A percentile compares a stretch with the other conserved stretches of the same genome.
Evolutionary conservation across 768 basidiomycete species (phyloP).

Genomic region (Rhodotorula sphaerocarpa): DNA sequence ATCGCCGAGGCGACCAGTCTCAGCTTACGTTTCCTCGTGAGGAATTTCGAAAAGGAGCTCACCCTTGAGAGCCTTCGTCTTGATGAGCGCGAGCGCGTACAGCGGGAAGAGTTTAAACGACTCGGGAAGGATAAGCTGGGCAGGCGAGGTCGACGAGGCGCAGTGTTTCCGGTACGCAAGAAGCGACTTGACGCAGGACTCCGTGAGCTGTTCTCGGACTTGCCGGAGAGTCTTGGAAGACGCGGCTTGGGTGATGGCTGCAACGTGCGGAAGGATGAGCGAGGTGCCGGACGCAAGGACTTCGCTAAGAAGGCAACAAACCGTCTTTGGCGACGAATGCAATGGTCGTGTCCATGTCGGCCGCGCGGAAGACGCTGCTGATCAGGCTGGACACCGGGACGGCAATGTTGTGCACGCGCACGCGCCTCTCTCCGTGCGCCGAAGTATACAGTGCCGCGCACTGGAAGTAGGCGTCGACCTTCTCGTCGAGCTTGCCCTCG

Average conservation of each 20-base stretch:
- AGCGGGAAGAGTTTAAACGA: slow-evolving; percentile 78
- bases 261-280: no score
- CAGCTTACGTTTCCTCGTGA: no score
- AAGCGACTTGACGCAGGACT: slow-evolving; percentile 69
- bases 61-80: slow-evolving; percentile 92
- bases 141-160: slow-evolving; percentile 62
- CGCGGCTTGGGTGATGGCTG: slow-evolving; percentile 63
- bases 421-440: slow-evolving; percentile 64
- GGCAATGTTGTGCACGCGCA: slow-evolving; percentile 77
- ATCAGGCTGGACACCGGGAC: slow-evolving; percentile 71
- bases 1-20: slow-evolving; percentile 6
- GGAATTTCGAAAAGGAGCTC: no score
- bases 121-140: slow-evolving; percentile 93
- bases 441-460: slow-evolving; percentile 82
- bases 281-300: no score
- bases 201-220: slow-evolving; percentile 77
- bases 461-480: slow-evolving; percentile 69
- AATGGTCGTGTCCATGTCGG: slow-evolving; percentile 78
- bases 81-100: slow-evolving; percentile 69
- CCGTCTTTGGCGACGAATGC: slow-evolving; percentile 68
- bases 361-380: slow-evolving; percentile 82
- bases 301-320: no score
- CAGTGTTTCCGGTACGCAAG: slow-evolving; percentile 83
- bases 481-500: slow-evolving; percentile 56
- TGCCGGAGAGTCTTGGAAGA: slow-evolving; percentile 56